phyloP scores from a whole-genome alignment of 2,329 filamentous ascomycete genomes.

The Ceratocystis variospora region DNA sequence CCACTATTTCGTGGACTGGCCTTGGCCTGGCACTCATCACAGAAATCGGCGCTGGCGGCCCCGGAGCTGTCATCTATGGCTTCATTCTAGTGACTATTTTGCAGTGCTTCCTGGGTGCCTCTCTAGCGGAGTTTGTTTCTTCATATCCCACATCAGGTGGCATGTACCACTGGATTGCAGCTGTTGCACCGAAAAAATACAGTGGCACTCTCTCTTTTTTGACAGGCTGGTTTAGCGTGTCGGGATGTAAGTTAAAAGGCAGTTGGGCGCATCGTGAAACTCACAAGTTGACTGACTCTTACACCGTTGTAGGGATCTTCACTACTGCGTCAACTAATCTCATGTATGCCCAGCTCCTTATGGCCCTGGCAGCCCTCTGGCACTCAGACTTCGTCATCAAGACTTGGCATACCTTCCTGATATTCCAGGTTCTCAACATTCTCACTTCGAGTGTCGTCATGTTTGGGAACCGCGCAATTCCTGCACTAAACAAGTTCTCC shows the following conservation, averaged over 20 bases:
- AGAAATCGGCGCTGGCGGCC: conserved; percentile 35
- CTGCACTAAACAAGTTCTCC: conserved; percentile 32
- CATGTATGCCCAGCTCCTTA: conserved; percentile 31
- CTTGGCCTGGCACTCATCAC: conserved; percentile 33
- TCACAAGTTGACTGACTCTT: too few relatives aligned
- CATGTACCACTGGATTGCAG: conserved; percentile 40
- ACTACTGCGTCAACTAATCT: conserved; percentile 33
- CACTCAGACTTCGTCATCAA: conserved; percentile 27
- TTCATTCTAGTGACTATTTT: conserved; percentile 36
- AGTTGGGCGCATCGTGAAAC: too few relatives aligned
- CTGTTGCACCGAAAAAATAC: conserved; percentile 28
- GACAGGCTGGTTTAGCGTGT: conserved; percentile 18
- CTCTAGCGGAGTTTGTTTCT: conserved; percentile 35
- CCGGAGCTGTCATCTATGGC: conserved; percentile 37
- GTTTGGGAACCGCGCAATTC: conserved; percentile 35
- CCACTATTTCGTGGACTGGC: conserved; percentile 38
- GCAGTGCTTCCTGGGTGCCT: conserved; percentile 31
- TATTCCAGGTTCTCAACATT: conserved; percentile 32
- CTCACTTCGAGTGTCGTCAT: conserved; percentile 33
- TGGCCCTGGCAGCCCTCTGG: conserved; percentile 32
- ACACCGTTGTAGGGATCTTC: conserved; percentile 27
- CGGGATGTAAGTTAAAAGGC: conserved; percentile 13
- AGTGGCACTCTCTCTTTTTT: conserved; percentile 16
- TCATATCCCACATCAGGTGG: conserved; percentile 36
- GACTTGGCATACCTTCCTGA: conserved; percentile 36